Evolutionary conservation across 2,329 filamentous ascomycete genomes (phyloP), one percentile per base, ranked within the genome.

Genomic region (Sordariomycetes sp.): DNA sequence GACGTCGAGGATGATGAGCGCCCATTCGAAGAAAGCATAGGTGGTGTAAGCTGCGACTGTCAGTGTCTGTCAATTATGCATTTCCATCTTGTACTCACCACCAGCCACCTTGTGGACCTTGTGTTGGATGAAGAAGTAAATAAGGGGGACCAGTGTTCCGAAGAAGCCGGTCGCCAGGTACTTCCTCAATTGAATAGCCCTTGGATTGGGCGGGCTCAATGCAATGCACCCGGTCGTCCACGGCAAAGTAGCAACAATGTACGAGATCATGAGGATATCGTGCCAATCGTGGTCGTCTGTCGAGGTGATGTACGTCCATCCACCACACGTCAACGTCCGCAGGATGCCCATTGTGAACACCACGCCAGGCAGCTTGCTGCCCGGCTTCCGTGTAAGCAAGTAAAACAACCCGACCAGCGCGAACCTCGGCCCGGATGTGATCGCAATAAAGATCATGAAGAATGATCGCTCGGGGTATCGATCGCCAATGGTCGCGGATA

Each of bases 281-380:
- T 98, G 92, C 88, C 87, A 96, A 59, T 94, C 79, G 59, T 98
- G 92, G 56, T 96, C 86, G 55, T 98, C 92, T 28, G 92, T 98
- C 41, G 92, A 96, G 18, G 92, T 98, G 41, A 98, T 79, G 59
- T 96, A 98, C 34, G 92, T 95, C 90, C 92, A 98, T 39, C 92
- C 92, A 47, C 90, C 92, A 53, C 92, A 98, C 4, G 87, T 94
- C 38, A 96, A 63, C 8, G 90, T 95, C 48, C 92, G 79, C 51
- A 96, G 81, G 34, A 95, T 46, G 36, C 92, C 92, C 47, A 85
- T 79, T 26, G 72, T 72, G 30, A 82, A 82, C 40, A 96, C 72
- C 42, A 92, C 79, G 54, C 86, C 87, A 14, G 93, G 86, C 12
- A 95, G 72, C 19, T 69, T 73, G 36, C 76, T 75, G 51, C 82